phyloP scores from a whole-genome alignment of 768 basidiomycete genomes.

The Boletus subparvulus region DNA sequence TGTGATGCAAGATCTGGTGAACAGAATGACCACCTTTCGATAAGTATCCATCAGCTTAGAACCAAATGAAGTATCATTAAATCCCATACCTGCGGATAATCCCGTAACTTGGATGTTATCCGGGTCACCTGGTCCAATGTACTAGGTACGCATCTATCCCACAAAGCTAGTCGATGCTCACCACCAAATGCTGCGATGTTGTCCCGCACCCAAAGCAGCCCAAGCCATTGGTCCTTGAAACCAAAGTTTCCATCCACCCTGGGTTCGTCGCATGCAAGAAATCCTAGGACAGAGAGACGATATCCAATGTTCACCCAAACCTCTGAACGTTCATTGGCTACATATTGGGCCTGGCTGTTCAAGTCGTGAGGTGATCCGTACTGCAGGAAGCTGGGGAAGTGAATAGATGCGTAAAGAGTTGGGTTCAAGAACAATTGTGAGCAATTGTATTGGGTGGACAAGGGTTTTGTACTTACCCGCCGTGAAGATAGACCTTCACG shows the following conservation, averaged over 20 bases:
- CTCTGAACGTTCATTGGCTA: conserved; percentile 59
- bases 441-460: not conserved
- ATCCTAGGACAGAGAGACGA: conserved; percentile 72
- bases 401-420: not conserved
- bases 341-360: conserved; percentile 60
- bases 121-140: conserved; percentile 50
- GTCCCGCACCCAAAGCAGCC: conserved; percentile 63
- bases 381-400: conserved; percentile 60
- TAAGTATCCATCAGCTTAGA: not conserved
- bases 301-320: conserved; percentile 78
- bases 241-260: conserved; percentile 69
- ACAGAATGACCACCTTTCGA: conserved; percentile 65
- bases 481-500: conserved; percentile 74
- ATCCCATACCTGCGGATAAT: conserved; percentile 56
- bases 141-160: not conserved
- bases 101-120: conserved; percentile 61
- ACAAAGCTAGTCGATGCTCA: conserved; percentile 17
- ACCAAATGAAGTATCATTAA: not conserved
- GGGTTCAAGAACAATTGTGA: not conserved
- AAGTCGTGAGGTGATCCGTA: conserved; percentile 72
- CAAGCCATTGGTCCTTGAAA: conserved; percentile 82
- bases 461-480: conserved; percentile 48
- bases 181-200: conserved; percentile 73
- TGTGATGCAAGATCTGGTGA: conserved; percentile 70
- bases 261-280: conserved; percentile 64